Base-by-base conservation (phyloP, 1,284 basidiomycete genomes). In the Moniliophthora roreri region DNA sequence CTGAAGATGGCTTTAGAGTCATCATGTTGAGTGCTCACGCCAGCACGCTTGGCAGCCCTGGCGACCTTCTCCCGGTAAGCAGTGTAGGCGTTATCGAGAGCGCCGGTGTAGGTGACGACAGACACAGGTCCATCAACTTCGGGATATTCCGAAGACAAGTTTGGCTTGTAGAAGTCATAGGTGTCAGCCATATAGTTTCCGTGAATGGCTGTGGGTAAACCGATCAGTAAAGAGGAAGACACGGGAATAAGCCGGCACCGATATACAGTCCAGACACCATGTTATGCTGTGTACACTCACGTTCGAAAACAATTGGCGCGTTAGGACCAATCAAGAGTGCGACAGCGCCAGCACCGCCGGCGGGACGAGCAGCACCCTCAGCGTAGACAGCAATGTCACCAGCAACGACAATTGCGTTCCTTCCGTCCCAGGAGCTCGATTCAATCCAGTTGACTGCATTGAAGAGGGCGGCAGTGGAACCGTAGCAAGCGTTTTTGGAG, bases 401-500 rank as follows among this genome's bases (percentile, higher is more conserved):
- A 47, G 87, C 91, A 55, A 99, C 95, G 61, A 99, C 95, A 62
- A 99, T 95, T 23, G 96, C 96, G 70, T 98, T 95, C 56, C 96
- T 87, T 53, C 96, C 96, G 67, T 99, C 96, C 96, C 96, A 99
- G n/a, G 91, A 95, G 56, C 86, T 87, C 44, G 87, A 90, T 74
- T 99, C 96, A 59, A 98, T 80, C 96, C 96, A 99, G 80, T 95
- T 95, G 70, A 97, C 79, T 50, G 94, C 89, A 74, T 98, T 98
- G 86, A 97, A 98, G 56, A 99, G 84, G 3, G 96, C 96, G 44
- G 96, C 96, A 21, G 96, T 99, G 38, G 94, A 96, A 46, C 96
- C 96, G 70, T 99, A 99, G 79, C 96, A 99, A 18, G 96, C 96
- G 70, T 99, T 99, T 80, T 99, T 99, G 55, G 92, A 95, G 79